Conservation (phyloP, 1,139 yeast species). For the Hyphopichia khmerensis region DNA sequence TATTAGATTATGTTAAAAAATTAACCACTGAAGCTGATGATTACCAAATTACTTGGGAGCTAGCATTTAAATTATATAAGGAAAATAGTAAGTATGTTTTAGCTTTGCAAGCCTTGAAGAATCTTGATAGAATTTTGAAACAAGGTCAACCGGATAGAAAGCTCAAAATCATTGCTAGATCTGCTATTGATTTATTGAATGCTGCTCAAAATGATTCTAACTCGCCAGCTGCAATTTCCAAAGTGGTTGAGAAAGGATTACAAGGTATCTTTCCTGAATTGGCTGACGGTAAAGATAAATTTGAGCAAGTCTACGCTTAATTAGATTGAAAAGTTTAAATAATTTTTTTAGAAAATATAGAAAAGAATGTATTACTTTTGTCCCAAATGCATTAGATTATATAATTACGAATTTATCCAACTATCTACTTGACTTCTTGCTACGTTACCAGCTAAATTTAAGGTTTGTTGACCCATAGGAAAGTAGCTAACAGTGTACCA, state of each 20-base stretch:
- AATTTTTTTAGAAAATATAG: too few relatives aligned
- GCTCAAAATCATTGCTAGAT: slow-evolving; percentile 20
- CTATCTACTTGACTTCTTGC: slow-evolving; percentile 59
- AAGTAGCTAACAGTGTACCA: slow-evolving; percentile 64
- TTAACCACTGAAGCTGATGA: slow-evolving; percentile 36
- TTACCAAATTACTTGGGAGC: slow-evolving; percentile 34
- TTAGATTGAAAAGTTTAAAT: too few relatives aligned
- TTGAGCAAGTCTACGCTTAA: slow-evolving; percentile 2
- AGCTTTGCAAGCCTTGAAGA: slow-evolving; percentile 45
- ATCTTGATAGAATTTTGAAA: slow-evolving; percentile 30
- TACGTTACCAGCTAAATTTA: slow-evolving; percentile 51
- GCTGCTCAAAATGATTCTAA: slow-evolving; percentile 23
- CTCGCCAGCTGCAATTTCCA: slow-evolving; percentile 42
- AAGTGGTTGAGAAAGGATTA: slow-evolving; percentile 47
- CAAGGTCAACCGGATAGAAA: slow-evolving; percentile 15
- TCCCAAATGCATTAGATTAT: neutral
- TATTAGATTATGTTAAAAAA: slow-evolving; percentile 30
- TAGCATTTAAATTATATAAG: slow-evolving; percentile 38
- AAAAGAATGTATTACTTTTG: neutral
- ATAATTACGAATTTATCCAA: slow-evolving; percentile 47
- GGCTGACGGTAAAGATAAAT: slow-evolving; percentile 10
- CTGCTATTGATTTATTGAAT: slow-evolving; percentile 24
- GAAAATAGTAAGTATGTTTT: slow-evolving; percentile 46
- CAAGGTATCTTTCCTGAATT: slow-evolving; percentile 33
- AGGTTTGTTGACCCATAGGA: slow-evolving; percentile 59